Percentiles rank a stretch among this genome's conserved stretches.
Evolutionary conservation across 2,329 filamentous ascomycete genomes (phyloP).

Genomic region (Cytospora mali): DNA sequence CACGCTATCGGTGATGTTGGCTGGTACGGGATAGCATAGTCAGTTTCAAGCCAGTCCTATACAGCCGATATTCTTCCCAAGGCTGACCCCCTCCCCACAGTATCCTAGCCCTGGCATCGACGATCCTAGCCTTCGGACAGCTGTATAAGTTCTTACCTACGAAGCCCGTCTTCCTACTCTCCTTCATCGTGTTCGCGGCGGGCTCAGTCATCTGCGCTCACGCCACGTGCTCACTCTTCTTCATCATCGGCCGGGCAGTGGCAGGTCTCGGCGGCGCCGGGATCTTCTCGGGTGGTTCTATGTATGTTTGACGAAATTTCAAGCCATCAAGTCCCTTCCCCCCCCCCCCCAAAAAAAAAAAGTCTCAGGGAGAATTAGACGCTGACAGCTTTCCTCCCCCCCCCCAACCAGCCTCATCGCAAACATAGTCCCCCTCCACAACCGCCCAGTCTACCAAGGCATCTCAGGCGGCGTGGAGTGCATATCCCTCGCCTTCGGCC

Average conservation of each 20-base stretch:
- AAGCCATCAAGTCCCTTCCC: too few species aligned
- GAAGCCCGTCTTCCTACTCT: conserved; percentile 2
- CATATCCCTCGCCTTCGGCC: background rate
- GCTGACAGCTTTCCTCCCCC: background rate
- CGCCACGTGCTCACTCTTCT: conserved; percentile 28
- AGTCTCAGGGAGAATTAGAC: background rate
- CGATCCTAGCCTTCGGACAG: conserved; percentile 5
- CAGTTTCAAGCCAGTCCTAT: background rate
- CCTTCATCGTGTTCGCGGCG: conserved; percentile 14
- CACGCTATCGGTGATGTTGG: conserved; percentile 8
- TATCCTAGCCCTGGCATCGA: conserved; percentile 2
- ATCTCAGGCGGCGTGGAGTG: conserved; percentile 4
- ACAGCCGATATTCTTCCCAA: background rate
- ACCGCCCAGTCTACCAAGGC: background rate
- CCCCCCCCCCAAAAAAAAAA: background rate
- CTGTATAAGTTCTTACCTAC: background rate
- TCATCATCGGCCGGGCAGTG: conserved; percentile 32
- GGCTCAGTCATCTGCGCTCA: conserved; percentile 31
- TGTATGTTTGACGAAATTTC: conserved; percentile 9
- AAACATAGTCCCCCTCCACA: conserved; percentile 1
- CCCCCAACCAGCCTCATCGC: background rate
- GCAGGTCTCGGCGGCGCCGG: conserved; percentile 29
- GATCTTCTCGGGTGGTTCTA: conserved; percentile 33
- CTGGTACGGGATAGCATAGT: conserved; percentile 9
- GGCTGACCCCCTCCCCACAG: background rate